Percentiles rank a stretch among this genome's conserved stretches.
Evolutionary conservation across 768 basidiomycete species (phyloP).

Genomic region (Leccinum uliginosum): DNA sequence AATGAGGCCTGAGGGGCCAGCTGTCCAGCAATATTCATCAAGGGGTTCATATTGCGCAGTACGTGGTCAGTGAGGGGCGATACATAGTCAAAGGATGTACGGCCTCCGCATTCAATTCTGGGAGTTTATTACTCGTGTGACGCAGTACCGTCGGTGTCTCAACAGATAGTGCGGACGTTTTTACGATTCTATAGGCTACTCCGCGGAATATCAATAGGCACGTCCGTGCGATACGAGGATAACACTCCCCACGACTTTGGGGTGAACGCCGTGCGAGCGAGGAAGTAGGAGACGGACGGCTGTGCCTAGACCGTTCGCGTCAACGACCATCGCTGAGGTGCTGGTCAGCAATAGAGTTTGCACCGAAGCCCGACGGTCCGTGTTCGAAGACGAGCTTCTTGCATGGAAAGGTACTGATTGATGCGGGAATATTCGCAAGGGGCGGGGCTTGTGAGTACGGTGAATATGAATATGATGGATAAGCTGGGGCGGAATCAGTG

Average conservation of each 20-base stretch:
- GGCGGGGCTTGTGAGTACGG: background rate
- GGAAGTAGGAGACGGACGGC: constrained; percentile 2
- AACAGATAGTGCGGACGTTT: background rate
- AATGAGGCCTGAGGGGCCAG: background rate
- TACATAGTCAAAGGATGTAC: constrained; percentile 1
- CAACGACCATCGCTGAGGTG: constrained; percentile 10
- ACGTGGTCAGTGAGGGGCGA: background rate
- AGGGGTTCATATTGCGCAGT: background rate
- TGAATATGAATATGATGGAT: background rate
- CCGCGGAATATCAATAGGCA: background rate
- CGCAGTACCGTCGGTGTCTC: constrained; percentile 1
- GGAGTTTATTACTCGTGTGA: constrained; percentile 5
- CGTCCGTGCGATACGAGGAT: background rate
- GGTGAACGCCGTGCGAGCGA: background rate
- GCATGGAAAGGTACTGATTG: background rate
- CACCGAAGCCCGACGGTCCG: background rate
- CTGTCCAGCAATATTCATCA: background rate
- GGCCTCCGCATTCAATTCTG: constrained; percentile 4
- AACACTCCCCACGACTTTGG: constrained; percentile 1
- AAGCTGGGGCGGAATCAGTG: constrained; percentile 1
- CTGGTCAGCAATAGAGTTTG: constrained; percentile 11
- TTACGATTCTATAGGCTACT: background rate
- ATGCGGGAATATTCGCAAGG: background rate
- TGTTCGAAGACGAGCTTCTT: background rate
- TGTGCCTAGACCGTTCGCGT: background rate